Evolutionary conservation across 1,284 basidiomycete genomes (phyloP), one percentile per base, ranked within the genome.

Genomic region (Sanguinoderma infundibulare): DNA sequence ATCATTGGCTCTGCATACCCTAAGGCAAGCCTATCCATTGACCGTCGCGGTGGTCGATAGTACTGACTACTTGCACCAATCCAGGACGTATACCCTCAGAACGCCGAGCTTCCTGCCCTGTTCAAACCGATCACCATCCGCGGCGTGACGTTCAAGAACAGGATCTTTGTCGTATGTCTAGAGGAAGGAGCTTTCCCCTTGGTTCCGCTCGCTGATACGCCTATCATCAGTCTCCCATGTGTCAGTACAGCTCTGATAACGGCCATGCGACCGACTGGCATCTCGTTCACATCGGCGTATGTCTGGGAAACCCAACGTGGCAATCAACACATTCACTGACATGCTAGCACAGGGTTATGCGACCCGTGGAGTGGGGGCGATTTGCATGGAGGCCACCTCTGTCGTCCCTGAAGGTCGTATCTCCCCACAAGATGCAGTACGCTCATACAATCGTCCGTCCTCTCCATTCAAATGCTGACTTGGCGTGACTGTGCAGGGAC

Each of bases 221-320:
- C 26, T 38, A n/a, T 40, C n/a, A 20, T 1, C 50, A 87, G 85
- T 79, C 89, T n/a, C 90, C 90, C 1, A 90, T 92, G 88, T 92
- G 91, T 72, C 87, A 89, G 68, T 94, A 94, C 77, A 90, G 87
- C 52, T 81, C 88, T 5, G 83, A 90, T 46, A 76, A 89, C 64
- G 88, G 93, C 7, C 83, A 88, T 72, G 83, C 85, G 15, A 90
- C 91, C 0, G 87, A 92, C 67, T 92, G 88, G 87, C 92, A 95
- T 73, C 75, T 94, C 14, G 89, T 92, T 24, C 91, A 94, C 72
- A 81, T 77, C 51, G 75, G 77, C 2, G 84, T 85, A 67, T 58
- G 81, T 77, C 46, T 9, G 22, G n/a, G n/a, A n/a, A 38, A 12
- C 15, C 5, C 5, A 22, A 22, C 20, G n/a, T 5, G 17, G 26